Conservation (phyloP, 208 protist genomes). For the Strigomonas culicis region DNA sequence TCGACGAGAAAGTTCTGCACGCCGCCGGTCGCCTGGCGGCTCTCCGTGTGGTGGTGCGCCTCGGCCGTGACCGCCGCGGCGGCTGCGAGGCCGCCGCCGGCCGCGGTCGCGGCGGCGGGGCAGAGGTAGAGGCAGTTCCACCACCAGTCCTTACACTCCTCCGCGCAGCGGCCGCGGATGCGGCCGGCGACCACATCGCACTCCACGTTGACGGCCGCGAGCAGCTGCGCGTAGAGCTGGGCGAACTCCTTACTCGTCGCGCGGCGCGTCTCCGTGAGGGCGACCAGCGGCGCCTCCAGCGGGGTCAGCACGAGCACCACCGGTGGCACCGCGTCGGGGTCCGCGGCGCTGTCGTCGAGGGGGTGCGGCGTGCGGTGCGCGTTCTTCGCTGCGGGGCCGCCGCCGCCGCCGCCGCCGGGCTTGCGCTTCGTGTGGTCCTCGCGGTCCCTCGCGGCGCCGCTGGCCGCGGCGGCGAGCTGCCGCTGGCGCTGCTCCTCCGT, state of each 20-base stretch:
- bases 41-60: no score
- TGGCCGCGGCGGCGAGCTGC: neutral
- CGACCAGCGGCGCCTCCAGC: constrained; percentile 27
- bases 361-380: constrained; percentile 11
- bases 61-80: constrained; percentile 40
- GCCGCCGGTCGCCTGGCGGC: no score
- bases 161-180: constrained; percentile 42
- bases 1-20: constrained; percentile 1
- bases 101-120: no score
- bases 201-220: constrained; percentile 30
- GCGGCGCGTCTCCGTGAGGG: constrained; percentile 36
- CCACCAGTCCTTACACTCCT: constrained; percentile 55
- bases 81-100: constrained; percentile 46
- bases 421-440: neutral
- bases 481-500: neutral
- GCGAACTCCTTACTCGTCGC: constrained; percentile 41
- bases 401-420: neutral
- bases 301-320: constrained; percentile 14
- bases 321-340: constrained; percentile 12
- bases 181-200: constrained; percentile 52
- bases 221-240: constrained; percentile 54
- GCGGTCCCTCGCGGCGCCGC: neutral
- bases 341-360: neutral
- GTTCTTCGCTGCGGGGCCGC: neutral
- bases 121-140: constrained; percentile 74